These are phyloP conservation scores for Trichoderma harzianum DNA, from an alignment of 2,329 filamentous ascomycete genomes.

Conservation along the genomic window DNA sequence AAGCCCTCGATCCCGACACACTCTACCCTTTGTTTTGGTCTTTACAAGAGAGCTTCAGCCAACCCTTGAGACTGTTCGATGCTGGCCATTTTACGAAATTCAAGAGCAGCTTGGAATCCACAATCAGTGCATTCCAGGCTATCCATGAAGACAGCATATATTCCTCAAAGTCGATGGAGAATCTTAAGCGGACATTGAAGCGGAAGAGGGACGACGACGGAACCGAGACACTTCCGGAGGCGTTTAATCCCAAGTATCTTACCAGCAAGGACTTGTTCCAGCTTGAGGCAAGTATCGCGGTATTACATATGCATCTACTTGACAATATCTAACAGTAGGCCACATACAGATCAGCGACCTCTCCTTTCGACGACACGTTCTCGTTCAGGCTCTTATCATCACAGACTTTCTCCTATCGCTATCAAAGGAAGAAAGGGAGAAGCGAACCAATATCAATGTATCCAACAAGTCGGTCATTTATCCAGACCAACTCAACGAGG, in stretches of 20 bases:
- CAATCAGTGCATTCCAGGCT: conserved; percentile 52
- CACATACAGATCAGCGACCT: conserved; percentile 74
- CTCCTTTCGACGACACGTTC: conserved; percentile 87
- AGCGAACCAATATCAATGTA: conserved; percentile 60
- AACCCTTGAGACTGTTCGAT: conserved; percentile 80
- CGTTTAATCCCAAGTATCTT: conserved; percentile 95
- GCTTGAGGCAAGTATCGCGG: conserved; percentile 63
- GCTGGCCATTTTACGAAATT: conserved; percentile 71
- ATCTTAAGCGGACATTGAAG: conserved; percentile 63
- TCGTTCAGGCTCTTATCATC: conserved; percentile 92
- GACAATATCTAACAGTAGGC: neutral
- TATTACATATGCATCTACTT: neutral
- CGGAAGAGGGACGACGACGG: conserved; percentile 60
- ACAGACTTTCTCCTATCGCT: conserved; percentile 94
- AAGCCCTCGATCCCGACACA: conserved; percentile 61
- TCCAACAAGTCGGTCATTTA: conserved; percentile 89
- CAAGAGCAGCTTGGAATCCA: conserved; percentile 69
- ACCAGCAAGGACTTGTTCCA: conserved; percentile 97
- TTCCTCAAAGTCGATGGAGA: conserved; percentile 55
- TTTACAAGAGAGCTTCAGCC: conserved; percentile 85
- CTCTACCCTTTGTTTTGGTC: conserved; percentile 95
- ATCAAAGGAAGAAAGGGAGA: conserved; percentile 76
- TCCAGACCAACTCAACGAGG: conserved; percentile 70
- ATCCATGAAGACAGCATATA: conserved; percentile 47
- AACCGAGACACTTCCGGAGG: conserved; percentile 46